Percentiles rank a stretch among this genome's conserved stretches.
Conservation (phyloP, 2,329 filamentous ascomycete genomes). For the Alternaria tenuissima region DNA sequence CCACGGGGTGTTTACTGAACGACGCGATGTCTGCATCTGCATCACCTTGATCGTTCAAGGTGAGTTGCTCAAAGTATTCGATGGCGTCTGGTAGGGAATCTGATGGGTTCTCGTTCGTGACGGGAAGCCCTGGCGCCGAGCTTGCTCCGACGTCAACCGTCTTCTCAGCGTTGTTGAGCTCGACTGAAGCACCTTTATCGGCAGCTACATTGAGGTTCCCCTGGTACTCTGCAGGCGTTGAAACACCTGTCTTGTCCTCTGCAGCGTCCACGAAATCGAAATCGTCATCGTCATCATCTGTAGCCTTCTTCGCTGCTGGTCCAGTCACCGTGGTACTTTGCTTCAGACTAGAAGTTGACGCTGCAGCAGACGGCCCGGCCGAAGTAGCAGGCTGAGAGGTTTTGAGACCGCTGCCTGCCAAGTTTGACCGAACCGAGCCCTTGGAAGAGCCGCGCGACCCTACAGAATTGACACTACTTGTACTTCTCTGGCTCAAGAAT, state of each 20-base stretch:
- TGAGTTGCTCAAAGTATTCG: slow-evolving; percentile 45
- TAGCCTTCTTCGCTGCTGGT: slow-evolving; percentile 13
- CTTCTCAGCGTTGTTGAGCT: slow-evolving; percentile 34
- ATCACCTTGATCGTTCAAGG: slow-evolving; percentile 40
- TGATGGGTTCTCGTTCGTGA: slow-evolving; percentile 27
- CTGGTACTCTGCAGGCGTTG: slow-evolving; percentile 58
- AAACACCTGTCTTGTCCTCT: slow-evolving; percentile 56
- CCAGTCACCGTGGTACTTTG: slow-evolving; percentile 14
- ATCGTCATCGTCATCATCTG: slow-evolving; percentile 41
- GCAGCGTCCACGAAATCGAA: slow-evolving; percentile 67
- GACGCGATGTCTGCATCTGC: slow-evolving; percentile 67
- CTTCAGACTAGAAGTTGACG: slow-evolving; percentile 29
- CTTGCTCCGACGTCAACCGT: slow-evolving; percentile 35
- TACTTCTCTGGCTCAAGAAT: slow-evolving; percentile 56
- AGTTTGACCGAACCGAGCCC: slow-evolving; percentile 30
- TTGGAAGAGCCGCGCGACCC: slow-evolving; percentile 31
- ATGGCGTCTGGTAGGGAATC: slow-evolving; percentile 32
- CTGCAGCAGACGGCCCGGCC: slow-evolving; percentile 18
- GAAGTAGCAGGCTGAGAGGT: slow-evolving; percentile 17
- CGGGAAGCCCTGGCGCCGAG: slow-evolving; percentile 34
- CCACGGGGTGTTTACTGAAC: slow-evolving; percentile 75
- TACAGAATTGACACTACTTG: slow-evolving; percentile 39
- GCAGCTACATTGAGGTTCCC: slow-evolving; percentile 52
- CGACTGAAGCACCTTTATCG: slow-evolving; percentile 33
- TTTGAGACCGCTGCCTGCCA: slow-evolving; percentile 17